Evolutionary conservation across 805 yeast genomes (phyloP).

Genomic region (Starmerella vaccinii): DNA sequence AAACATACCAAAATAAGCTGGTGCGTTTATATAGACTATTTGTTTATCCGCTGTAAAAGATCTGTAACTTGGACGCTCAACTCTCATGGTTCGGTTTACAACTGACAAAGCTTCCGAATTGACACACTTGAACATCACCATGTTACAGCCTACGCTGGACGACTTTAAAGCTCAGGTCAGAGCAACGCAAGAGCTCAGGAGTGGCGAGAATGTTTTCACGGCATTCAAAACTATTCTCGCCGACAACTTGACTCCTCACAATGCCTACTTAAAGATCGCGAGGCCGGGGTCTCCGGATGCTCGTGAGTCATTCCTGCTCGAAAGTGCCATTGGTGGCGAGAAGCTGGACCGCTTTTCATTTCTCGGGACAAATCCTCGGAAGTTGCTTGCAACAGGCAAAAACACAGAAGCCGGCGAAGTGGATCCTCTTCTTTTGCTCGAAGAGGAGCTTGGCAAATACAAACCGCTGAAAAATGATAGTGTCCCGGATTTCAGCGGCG

Average conservation of each 20-base stretch:
- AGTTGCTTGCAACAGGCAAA: conserved; percentile 75
- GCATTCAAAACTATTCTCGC: conserved; percentile 64
- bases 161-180: conserved; percentile 34
- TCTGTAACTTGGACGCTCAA: neutral
- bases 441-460: conserved; percentile 55
- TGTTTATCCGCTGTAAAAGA: neutral
- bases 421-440: conserved; percentile 72
- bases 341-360: conserved; percentile 83
- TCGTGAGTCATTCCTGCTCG: conserved; percentile 68
- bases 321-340: conserved; percentile 83
- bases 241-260: conserved; percentile 77
- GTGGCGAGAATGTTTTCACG: conserved; percentile 62
- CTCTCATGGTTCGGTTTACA: neutral
- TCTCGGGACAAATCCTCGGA: conserved; percentile 76
- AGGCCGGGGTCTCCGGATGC: conserved; percentile 44
- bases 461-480: conserved; percentile 73
- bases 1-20: neutral
- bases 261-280: conserved; percentile 78
- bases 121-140: neutral
- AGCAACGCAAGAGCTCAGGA: conserved; percentile 26
- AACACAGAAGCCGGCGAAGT: conserved; percentile 45
- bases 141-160: conserved; percentile 44
- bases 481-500: conserved; percentile 74
- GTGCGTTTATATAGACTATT: neutral
- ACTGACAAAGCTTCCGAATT: neutral